phyloP scores from a whole-genome alignment of 169 alveolate species.

The Theileria orientalis region DNA sequence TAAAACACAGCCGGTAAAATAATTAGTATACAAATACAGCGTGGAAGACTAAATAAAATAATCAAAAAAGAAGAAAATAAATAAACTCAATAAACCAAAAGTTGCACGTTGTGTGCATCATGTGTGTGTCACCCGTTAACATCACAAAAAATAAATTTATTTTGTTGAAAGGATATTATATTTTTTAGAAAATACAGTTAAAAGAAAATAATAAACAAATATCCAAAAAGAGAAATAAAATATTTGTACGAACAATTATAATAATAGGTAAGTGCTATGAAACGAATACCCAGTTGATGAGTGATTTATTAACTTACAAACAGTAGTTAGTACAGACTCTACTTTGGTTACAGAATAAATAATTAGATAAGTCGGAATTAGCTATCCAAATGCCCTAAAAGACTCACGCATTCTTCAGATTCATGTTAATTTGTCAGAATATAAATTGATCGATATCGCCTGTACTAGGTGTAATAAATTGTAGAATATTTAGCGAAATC shows the following conservation, averaged over 20 bases:
- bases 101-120: slow-evolving; percentile 69
- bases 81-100: slow-evolving; percentile 12
- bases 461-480: slow-evolving; percentile 8
- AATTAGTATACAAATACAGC: not conserved
- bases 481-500: not conserved
- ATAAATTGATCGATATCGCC: not conserved
- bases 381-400: no score
- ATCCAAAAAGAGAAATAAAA: not conserved
- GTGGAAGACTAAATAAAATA: slow-evolving; percentile 15
- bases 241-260: not conserved
- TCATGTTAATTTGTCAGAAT: not conserved
- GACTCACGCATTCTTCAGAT: slow-evolving; percentile 12
- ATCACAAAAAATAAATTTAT: slow-evolving; percentile 15
- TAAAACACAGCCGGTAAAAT: not conserved
- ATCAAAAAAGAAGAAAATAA: not conserved
- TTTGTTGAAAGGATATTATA: not conserved
- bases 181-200: not conserved
- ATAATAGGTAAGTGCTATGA: not conserved
- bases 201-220: not conserved
- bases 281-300: no score
- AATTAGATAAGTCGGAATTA: no score
- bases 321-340: no score
- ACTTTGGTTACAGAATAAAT: no score
- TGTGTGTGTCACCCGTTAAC: slow-evolving; percentile 55
- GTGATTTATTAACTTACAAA: no score